A percentile compares a stretch with the other conserved stretches of the same genome.
Conservation (phyloP, 345 rosid species). For the Trapa incisa region DNA sequence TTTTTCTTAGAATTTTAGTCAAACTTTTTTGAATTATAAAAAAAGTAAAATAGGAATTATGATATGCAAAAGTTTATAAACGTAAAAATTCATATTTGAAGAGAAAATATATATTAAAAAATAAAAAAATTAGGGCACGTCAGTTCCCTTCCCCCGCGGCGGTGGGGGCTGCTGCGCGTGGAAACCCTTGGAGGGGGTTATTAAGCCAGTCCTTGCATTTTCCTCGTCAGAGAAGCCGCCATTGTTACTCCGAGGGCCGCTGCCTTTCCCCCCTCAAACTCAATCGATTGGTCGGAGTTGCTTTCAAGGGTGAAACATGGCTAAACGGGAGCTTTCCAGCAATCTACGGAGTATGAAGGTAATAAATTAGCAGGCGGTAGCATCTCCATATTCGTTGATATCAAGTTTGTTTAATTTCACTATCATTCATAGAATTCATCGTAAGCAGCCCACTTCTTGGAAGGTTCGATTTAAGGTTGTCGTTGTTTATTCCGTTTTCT, state of each 20-base stretch:
- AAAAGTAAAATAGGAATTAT: no score
- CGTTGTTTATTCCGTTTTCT: neutral
- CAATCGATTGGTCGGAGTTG: neutral
- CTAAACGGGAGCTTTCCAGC: conserved; percentile 76
- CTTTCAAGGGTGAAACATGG: conserved; percentile 25
- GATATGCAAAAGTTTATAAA: no score
- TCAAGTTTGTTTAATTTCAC: neutral
- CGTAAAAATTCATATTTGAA: no score
- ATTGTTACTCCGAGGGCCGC: neutral
- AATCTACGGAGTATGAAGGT: conserved; percentile 88
- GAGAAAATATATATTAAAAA: no score
- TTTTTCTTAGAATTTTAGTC: no score
- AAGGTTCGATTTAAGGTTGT: neutral
- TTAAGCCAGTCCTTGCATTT: neutral
- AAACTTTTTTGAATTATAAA: no score
- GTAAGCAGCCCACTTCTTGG: no score
- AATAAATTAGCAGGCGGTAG: neutral
- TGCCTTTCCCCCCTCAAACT: neutral
- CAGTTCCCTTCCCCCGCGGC: neutral
- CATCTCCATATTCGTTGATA: neutral
- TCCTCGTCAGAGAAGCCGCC: neutral
- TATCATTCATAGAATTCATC: no score
- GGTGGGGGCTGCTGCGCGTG: neutral
- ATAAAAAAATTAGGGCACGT: neutral
- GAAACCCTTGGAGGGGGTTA: neutral